Conservation (phyloP, 2,329 filamentous ascomycete species). For the Bipolaris gigantea region DNA sequence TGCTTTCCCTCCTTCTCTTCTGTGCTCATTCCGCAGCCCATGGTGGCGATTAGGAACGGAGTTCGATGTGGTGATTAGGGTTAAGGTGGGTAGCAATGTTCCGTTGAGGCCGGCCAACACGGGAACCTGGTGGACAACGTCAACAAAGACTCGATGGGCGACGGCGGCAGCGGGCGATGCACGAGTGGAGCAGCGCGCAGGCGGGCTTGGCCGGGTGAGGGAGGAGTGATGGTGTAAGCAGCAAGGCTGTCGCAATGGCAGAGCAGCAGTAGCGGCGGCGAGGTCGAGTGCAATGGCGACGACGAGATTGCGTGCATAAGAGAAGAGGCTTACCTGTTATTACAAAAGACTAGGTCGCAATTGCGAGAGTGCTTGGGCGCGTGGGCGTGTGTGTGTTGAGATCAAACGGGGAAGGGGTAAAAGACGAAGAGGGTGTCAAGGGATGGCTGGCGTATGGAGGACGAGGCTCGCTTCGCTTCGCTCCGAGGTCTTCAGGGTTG, state of each 20-base stretch:
- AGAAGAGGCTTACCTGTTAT: constrained; percentile 34
- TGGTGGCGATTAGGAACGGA: constrained; percentile 57
- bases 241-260: background rate
- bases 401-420: constrained; percentile 7
- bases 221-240: background rate
- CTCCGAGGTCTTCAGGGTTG: constrained; percentile 27
- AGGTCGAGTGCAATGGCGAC: background rate
- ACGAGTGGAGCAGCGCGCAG: background rate
- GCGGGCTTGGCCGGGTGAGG: constrained; percentile 6
- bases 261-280: background rate
- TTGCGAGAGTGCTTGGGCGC: constrained; percentile 4
- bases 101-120: constrained; percentile 41
- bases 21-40: constrained; percentile 99
- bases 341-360: constrained; percentile 19
- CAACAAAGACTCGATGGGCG: constrained; percentile 7
- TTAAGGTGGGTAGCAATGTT: constrained; percentile 29
- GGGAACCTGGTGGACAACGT: constrained; percentile 28
- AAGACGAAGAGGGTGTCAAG: constrained; percentile 22
- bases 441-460: constrained; percentile 32
- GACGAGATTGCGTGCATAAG: background rate
- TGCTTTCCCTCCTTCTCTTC: constrained; percentile 99
- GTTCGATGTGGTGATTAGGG: constrained; percentile 31
- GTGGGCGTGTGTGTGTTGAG: constrained; percentile 1
- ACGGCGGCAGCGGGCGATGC: background rate
- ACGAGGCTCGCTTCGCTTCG: constrained; percentile 40